Evolutionary conservation across 768 basidiomycete genomes (phyloP), one percentile per base, ranked within the genome.

Genomic region (Pleurotus cornucopiae): DNA sequence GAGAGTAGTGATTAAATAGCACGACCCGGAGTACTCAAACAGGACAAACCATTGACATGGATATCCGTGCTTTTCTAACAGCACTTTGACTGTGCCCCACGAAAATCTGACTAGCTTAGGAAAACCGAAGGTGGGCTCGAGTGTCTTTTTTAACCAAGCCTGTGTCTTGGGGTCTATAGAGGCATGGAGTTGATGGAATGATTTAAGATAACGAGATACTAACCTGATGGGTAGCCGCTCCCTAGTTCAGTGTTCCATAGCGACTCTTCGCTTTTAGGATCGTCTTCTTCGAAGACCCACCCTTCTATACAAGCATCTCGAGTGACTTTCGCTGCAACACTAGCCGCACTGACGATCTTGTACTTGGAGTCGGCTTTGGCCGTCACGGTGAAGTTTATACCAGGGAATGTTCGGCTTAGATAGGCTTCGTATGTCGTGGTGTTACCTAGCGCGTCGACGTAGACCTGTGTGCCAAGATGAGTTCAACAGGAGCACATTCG

Each of bases 251-350:
- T 56, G 52, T 67, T 69, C 70, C 74, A 74, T n/a, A 49, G 44
- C 12, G 45, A 47, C 11, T 43, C 43, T n/a, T 44, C 34, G n/a
- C 39, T 38, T 40, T 47, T 3, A 21, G 39, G 11, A 4, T 12
- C 1, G 46, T 58, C 58, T 4, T 92, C 91, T 68, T 90, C 84
- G 60, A 86, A 95, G 7, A 76, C 65, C 96, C 96, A 98, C 2
- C 79, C 78, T 58, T 95, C 88, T 16, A 98, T 76, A 69, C 93
- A 94, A 5, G 88, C 84, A 64, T 98, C 96, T 55, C 96, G 78
- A 0, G 95, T 98, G 23, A 96, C 94, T 71, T 99, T 99, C 2
- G 97, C 97, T 2, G 94, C 94, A n/a, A 98, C 92, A 67, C 91
- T 94, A 1, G 96, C 97, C 5, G 97, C 97, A 18, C 93, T 89